phyloP scores from a whole-genome alignment of 73 alveolate genomes.

The Stentor coeruleus region DNA sequence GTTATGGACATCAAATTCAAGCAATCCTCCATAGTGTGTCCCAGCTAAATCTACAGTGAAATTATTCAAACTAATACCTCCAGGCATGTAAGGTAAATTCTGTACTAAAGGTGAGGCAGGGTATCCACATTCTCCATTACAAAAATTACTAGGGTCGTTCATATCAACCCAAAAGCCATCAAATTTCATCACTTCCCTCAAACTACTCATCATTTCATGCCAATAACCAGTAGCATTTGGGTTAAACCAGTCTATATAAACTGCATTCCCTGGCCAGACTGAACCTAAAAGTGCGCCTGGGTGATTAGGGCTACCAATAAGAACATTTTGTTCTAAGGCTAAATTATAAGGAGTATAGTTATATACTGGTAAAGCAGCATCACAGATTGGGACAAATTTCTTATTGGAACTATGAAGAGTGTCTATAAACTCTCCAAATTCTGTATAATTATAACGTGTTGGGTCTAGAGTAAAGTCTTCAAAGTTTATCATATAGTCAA shows the following conservation, averaged over 20 bases:
- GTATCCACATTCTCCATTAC: slow-evolving; percentile 54
- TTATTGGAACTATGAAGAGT: slow-evolving; percentile 42
- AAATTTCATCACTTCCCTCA: slow-evolving; percentile 54
- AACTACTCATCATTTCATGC: slow-evolving; percentile 54
- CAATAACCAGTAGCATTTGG: slow-evolving; percentile 68
- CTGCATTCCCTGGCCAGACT: slow-evolving; percentile 96
- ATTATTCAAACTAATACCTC: slow-evolving; percentile 49
- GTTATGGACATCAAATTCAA: slow-evolving; percentile 78
- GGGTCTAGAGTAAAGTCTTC: slow-evolving; percentile 56
- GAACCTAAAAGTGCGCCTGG: slow-evolving; percentile 59
- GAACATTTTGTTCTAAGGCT: slow-evolving; percentile 70
- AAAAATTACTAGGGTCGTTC: slow-evolving; percentile 90
- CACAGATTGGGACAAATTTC: slow-evolving; percentile 89
- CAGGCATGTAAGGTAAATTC: slow-evolving; percentile 84
- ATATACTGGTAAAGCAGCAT: slow-evolving; percentile 74
- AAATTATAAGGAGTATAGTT: slow-evolving; percentile 56
- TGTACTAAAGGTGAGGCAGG: slow-evolving; percentile 50
- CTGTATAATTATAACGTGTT: slow-evolving; percentile 37
- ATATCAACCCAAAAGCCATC: slow-evolving; percentile 97
- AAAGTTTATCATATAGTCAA: slow-evolving; percentile 89
- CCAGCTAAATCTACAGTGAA: slow-evolving; percentile 40
- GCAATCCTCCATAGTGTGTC: slow-evolving; percentile 52
- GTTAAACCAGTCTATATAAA: slow-evolving; percentile 83
- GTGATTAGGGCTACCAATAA: slow-evolving; percentile 64
- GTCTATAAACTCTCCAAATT: slow-evolving; percentile 29